Conservation (phyloP, 139 green algal genomes). For the Trebouxia sp. region DNA sequence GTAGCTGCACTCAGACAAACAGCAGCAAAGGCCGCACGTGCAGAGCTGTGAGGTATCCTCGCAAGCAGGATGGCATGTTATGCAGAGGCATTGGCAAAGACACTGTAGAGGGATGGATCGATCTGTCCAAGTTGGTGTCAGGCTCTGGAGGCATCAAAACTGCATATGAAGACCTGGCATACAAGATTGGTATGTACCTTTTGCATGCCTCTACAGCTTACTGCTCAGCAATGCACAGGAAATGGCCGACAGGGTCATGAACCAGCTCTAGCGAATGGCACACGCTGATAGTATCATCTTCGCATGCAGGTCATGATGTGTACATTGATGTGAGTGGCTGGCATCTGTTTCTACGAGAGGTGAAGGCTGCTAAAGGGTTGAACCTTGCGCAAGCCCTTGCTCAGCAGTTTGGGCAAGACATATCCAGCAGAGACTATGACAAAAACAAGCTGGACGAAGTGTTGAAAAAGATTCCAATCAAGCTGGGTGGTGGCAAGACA, state of each 20-base stretch:
- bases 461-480: conserved; percentile 24
- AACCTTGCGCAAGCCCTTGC: conserved; percentile 28
- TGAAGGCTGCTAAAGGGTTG: conserved; percentile 37
- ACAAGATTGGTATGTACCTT: conserved; percentile 26
- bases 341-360: conserved; percentile 65
- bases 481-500: neutral
- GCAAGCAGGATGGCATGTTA: neutral
- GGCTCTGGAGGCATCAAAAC: conserved; percentile 17
- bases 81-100: conserved; percentile 27
- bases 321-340: conserved; percentile 72
- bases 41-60: neutral
- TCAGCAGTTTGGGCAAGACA: conserved; percentile 19
- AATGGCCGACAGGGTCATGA: too few relatives aligned
- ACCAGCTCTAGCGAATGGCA: too few relatives aligned
- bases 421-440: neutral
- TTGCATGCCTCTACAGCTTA: too few relatives aligned
- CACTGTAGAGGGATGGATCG: conserved; percentile 23
- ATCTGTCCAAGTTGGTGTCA: conserved; percentile 30
- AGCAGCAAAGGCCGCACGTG: neutral
- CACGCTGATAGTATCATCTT: neutral
- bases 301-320: conserved; percentile 50
- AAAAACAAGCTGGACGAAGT: neutral
- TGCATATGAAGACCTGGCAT: conserved; percentile 30
- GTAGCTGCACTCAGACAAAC: too few relatives aligned
- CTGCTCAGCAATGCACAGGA: too few relatives aligned